Percentiles rank a stretch among this genome's conserved stretches.
phyloP scores from a whole-genome alignment of 192 early-diverging fungal species.

The Coemansia sp. region DNA sequence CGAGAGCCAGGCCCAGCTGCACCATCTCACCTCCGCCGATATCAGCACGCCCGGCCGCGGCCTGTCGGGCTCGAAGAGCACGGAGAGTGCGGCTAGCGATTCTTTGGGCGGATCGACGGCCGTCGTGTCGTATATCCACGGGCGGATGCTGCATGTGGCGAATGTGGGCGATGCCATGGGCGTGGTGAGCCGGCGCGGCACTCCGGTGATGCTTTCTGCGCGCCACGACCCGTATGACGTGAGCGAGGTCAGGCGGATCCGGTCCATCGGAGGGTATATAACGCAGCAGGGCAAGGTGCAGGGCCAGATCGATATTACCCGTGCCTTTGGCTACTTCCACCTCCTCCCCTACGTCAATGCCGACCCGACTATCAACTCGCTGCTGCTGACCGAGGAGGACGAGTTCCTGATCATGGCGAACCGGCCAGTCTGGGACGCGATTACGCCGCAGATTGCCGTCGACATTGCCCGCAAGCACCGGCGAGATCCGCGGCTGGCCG shows the following conservation, averaged over 20 bases:
- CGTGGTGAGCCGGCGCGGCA: slow-evolving; percentile 69
- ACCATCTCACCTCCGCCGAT: slow-evolving; percentile 11
- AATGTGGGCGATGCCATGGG: slow-evolving; percentile 82
- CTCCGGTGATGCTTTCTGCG: slow-evolving; percentile 60
- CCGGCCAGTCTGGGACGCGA: slow-evolving; percentile 68
- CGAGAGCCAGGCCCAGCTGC: neutral
- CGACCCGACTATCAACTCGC: slow-evolving; percentile 68
- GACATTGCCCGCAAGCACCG: slow-evolving; percentile 77
- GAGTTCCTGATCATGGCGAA: slow-evolving; percentile 76
- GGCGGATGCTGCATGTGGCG: slow-evolving; percentile 72
- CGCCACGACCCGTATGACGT: slow-evolving; percentile 67
- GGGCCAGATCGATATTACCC: slow-evolving; percentile 65
- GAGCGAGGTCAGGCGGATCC: slow-evolving; percentile 68
- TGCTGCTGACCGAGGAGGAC: slow-evolving; percentile 71
- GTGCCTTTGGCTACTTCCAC: slow-evolving; percentile 84
- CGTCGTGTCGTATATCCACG: slow-evolving; percentile 70
- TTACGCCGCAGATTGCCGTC: slow-evolving; percentile 74
- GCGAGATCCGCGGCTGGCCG: slow-evolving; percentile 68
- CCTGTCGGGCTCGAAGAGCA: slow-evolving; percentile 17
- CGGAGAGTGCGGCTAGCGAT: slow-evolving; percentile 31
- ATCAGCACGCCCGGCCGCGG: slow-evolving; percentile 22
- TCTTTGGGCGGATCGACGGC: slow-evolving; percentile 69
- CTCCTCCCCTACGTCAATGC: slow-evolving; percentile 77
- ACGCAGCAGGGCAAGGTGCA: slow-evolving; percentile 69
- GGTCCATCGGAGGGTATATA: slow-evolving; percentile 74